Evolutionary conservation across 192 early-diverging fungal species (phyloP).

Genomic region (Gryganskiella cystojenkinii): DNA sequence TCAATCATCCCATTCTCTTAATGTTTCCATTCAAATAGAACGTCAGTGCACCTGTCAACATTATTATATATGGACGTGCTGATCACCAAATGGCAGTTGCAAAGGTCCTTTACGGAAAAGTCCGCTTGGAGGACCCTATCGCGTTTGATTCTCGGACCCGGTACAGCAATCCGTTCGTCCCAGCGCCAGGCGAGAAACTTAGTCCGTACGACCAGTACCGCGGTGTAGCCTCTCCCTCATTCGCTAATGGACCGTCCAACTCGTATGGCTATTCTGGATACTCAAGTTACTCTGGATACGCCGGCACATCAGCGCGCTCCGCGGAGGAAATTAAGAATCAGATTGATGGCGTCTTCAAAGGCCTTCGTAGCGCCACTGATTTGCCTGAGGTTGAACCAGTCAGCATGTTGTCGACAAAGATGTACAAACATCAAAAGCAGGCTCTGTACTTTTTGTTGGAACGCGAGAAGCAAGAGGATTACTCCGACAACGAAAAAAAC

Average conservation of each 20-base stretch:
- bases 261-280: constrained; percentile 19
- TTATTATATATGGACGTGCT: constrained; percentile 43
- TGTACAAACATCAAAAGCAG: constrained; percentile 87
- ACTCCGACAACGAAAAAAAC: constrained; percentile 58
- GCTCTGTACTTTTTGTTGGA: constrained; percentile 83
- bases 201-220: constrained; percentile 40
- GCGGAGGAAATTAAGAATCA: constrained; percentile 57
- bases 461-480: constrained; percentile 76
- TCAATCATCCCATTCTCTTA: too few species aligned
- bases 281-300: constrained; percentile 29
- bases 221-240: constrained; percentile 21
- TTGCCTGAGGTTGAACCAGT: constrained; percentile 66
- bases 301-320: constrained; percentile 17
- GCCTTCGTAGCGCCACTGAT: constrained; percentile 57
- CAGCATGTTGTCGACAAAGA: constrained; percentile 53
- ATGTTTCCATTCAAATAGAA: constrained; percentile 33
- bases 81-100: constrained; percentile 34
- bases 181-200: constrained; percentile 32
- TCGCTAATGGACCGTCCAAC: constrained; percentile 5
- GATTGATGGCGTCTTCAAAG: constrained; percentile 71
- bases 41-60: constrained; percentile 47
- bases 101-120: constrained; percentile 41
- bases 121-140: constrained; percentile 38
- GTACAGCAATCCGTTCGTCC: constrained; percentile 47
- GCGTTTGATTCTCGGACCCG: constrained; percentile 37